Base-by-base conservation (phyloP, 345 rosid genomes). In the Eucalyptus pauciflora region DNA sequence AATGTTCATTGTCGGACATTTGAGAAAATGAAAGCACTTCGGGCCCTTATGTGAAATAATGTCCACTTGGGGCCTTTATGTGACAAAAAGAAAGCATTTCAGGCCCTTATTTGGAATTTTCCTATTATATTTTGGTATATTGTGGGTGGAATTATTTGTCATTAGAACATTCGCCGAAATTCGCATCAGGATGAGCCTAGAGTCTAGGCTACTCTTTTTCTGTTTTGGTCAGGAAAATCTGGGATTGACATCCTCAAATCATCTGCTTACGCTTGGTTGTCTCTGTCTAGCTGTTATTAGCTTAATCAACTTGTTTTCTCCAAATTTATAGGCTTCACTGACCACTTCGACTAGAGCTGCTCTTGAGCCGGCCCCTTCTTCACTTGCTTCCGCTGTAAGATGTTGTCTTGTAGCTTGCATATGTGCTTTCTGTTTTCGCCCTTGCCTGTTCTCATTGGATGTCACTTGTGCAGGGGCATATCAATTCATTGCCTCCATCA, bases 401-500 rank as follows among this genome's bases (percentile, higher is more conserved):
- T 18, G 13, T 71, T 71, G 43, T 71, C 4, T 1, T 71, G 81
- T 11, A 71, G 81, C 12, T 69, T 71, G 45, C 81, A 71, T 71
- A 17, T 71, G 46, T 37, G 81, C 45, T 71, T 71, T 71, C 46
- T 71, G 46, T 71, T 71, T 33, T 71, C 1, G 13, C 46, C 45
- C 22, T 22, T 33, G 13, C 81, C 81, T 71, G 43, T 71, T 71
- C 81, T 71, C 81, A 71, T 71, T 71, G 81, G 81, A 71, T 3
- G 13, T 71, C 81, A 33, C 46, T 71, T 71, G 25, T 71, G 45
- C 81, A 71, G 43, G 43, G 7, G 81, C 81, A 33, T 20, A 71
- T 71, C 46, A 71, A 71, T 71, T 71, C 81, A 71, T 71, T 71
- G 81, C 95, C 94, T 67, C 91, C 94, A 54, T 86, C 91, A 27